Percentiles rank a stretch among this genome's conserved stretches.
Evolutionary conservation across 2,329 filamentous ascomycete genomes (phyloP).

Genomic region (Exophiala lecanii-corni): DNA sequence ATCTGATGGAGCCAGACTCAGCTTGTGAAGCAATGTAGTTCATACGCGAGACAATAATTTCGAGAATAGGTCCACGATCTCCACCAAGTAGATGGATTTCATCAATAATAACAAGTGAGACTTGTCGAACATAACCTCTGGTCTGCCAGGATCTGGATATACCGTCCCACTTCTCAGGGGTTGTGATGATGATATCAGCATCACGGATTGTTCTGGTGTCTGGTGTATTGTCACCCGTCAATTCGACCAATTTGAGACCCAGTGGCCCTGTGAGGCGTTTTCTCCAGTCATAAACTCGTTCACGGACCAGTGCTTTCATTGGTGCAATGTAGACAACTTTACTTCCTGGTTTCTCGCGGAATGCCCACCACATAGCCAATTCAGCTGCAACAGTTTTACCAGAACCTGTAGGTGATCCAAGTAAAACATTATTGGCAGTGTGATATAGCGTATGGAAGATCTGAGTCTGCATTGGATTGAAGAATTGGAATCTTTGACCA

Average conservation of each 20-base stretch:
- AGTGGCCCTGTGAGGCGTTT: slow-evolving; percentile 74
- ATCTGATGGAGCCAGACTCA: slow-evolving; percentile 80
- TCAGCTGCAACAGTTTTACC: slow-evolving; percentile 97
- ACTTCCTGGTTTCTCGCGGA: slow-evolving; percentile 85
- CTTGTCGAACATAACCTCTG: slow-evolving; percentile 89
- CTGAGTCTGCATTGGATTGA: slow-evolving; percentile 99
- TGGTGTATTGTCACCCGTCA: slow-evolving; percentile 97
- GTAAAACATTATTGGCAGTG: slow-evolving; percentile 82
- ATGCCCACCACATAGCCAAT: slow-evolving; percentile 99
- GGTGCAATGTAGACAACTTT: slow-evolving; percentile 99
- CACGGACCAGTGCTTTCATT: slow-evolving; percentile 97
- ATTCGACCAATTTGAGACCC: slow-evolving; percentile 84
- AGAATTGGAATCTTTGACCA: slow-evolving; percentile 81
- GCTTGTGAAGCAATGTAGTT: slow-evolving; percentile 97
- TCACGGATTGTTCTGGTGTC: slow-evolving; percentile 93
- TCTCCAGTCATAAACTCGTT: slow-evolving; percentile 94
- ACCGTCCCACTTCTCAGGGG: slow-evolving; percentile 99
- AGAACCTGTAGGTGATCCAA: slow-evolving; percentile 94
- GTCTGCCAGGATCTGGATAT: slow-evolving; percentile 99
- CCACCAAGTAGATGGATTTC: slow-evolving; percentile 97
- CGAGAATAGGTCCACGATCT: slow-evolving; percentile 92
- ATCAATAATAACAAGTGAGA: slow-evolving; percentile 95
- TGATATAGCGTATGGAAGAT: slow-evolving; percentile 97
- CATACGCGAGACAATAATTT: slow-evolving; percentile 92
- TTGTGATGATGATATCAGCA: slow-evolving; percentile 96